phyloP scores from a whole-genome alignment of 257 asterid genomes.

The Penstemon barbatus region DNA sequence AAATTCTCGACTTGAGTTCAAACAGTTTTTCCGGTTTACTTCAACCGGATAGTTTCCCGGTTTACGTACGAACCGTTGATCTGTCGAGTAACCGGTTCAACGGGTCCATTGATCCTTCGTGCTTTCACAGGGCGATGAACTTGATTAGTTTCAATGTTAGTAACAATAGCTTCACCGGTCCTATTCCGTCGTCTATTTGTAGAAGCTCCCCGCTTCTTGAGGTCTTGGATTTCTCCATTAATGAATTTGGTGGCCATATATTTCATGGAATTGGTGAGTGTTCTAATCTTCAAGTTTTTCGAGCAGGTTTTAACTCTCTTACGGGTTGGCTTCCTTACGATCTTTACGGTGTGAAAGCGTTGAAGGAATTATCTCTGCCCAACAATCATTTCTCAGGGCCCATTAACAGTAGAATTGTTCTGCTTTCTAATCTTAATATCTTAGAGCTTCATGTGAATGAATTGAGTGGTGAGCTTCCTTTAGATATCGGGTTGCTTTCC shows the following conservation, averaged over 20 bases:
- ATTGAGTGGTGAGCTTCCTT: constrained; percentile 41
- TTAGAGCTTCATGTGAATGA: constrained; percentile 50
- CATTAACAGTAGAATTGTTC: constrained; percentile 28
- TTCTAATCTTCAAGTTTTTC: constrained; percentile 25
- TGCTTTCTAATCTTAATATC: constrained; percentile 31
- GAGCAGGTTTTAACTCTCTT: constrained; percentile 46
- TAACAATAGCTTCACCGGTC: constrained; percentile 41
- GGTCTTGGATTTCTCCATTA: constrained; percentile 44
- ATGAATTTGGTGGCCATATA: constrained; percentile 34
- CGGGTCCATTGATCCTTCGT: constrained; percentile 25
- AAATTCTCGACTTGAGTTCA: constrained; percentile 29
- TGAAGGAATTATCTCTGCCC: constrained; percentile 41
- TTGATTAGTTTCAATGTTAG: constrained; percentile 42
- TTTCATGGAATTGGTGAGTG: constrained; percentile 33
- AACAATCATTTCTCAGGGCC: constrained; percentile 44
- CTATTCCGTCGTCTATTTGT: constrained; percentile 43
- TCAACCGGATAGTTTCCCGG: constrained; percentile 5
- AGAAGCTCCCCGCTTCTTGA: constrained; percentile 17
- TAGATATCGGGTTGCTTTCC: constrained; percentile 37
- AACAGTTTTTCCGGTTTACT: constrained; percentile 23
- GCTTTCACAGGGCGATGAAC: constrained; percentile 22
- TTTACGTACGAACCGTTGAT: constrained; percentile 24
- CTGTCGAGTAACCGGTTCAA: constrained; percentile 47
- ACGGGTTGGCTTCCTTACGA: constrained; percentile 41
- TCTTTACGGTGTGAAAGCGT: constrained; percentile 26